Conservation (phyloP, 306 rosid species). For the Prosopis cineraria region DNA sequence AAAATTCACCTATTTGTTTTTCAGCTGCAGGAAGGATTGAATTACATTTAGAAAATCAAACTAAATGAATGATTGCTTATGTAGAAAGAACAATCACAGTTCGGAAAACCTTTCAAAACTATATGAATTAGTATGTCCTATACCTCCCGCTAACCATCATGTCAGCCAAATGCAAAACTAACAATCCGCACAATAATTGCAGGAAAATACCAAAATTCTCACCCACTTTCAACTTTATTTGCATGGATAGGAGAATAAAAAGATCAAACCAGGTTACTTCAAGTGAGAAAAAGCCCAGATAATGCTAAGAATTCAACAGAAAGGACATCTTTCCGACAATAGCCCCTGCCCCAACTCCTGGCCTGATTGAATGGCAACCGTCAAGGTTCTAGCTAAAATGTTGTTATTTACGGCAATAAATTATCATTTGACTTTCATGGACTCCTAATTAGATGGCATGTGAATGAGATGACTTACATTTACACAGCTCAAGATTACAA, state of each 20-base stretch:
- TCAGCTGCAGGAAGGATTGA: conserved; percentile 34
- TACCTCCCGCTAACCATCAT: background rate
- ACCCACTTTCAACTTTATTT: background rate
- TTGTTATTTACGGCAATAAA: background rate
- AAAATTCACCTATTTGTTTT: conserved; percentile 34
- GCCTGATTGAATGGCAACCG: conserved; percentile 13
- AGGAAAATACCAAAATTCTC: background rate
- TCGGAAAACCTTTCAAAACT: background rate
- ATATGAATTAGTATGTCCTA: background rate
- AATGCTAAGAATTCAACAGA: conserved; percentile 16
- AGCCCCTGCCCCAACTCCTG: background rate
- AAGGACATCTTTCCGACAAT: conserved; percentile 8
- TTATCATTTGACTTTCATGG: conserved; percentile 17
- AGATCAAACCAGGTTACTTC: background rate
- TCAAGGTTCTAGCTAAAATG: conserved; percentile 22
- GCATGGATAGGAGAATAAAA: background rate
- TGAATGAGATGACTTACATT: conserved; percentile 33
- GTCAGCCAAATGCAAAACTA: conserved; percentile 26
- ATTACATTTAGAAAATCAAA: conserved; percentile 23
- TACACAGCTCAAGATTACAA: conserved; percentile 26
- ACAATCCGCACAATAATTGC: conserved; percentile 1
- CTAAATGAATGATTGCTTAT: conserved; percentile 2
- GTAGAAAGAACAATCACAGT: background rate
- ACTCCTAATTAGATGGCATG: conserved; percentile 8
- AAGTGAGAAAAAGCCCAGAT: conserved; percentile 8